These are phyloP conservation scores for Acanthamoeba lenticulata DNA, from an alignment of 208 protist genomes.

Conservation along the genomic window DNA sequence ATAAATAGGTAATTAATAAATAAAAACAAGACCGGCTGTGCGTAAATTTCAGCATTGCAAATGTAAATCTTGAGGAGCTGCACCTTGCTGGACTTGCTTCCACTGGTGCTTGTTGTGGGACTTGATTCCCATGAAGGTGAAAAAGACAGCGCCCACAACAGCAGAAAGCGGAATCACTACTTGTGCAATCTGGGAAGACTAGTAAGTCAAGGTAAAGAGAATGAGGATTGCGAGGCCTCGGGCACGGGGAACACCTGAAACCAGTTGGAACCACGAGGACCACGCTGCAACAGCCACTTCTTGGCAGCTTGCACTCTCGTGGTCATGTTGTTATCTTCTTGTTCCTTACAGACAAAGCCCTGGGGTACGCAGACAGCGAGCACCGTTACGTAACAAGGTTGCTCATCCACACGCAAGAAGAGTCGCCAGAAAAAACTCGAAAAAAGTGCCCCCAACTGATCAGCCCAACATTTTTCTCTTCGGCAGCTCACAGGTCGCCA, in stretches of 20 bases:
- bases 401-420: no score
- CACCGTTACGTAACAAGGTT: no score
- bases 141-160: not conserved
- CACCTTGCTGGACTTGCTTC: conserved; percentile 3
- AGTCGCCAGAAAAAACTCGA: no score
- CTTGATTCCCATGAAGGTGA: conserved; percentile 49
- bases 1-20: not conserved
- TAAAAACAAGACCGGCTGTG: no score
- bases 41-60: not conserved
- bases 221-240: not conserved
- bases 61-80: not conserved
- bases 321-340: not conserved
- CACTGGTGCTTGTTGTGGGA: conserved; percentile 43
- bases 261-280: not conserved
- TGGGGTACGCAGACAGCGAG: no score
- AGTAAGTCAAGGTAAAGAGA: not conserved
- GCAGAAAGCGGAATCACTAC: not conserved
- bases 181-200: not conserved
- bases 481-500: not conserved
- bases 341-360: not conserved
- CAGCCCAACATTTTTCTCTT: no score
- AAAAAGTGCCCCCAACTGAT: not conserved
- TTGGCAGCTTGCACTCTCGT: not conserved
- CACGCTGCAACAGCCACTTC: not conserved
- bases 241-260: not conserved